These are phyloP conservation scores for Trichoderma koningii DNA, from an alignment of 2,329 filamentous ascomycete genomes.

Conservation along the genomic window DNA sequence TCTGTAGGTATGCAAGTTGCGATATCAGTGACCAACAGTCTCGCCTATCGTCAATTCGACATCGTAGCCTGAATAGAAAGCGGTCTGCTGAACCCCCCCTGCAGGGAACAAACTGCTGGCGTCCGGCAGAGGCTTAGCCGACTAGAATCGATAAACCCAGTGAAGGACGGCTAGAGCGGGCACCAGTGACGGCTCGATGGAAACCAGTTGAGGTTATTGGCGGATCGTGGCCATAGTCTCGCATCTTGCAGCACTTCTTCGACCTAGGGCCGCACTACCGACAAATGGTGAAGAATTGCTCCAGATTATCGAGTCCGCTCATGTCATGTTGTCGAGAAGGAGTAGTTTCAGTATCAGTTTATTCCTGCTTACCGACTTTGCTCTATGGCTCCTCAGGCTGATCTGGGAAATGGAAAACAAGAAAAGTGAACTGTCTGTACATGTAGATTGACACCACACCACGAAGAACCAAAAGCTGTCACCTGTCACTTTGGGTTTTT, in stretches of 20 bases:
- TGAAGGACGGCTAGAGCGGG: neutral
- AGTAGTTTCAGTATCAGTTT: neutral
- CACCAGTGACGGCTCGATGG: neutral
- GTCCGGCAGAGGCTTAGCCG: constrained; percentile 4
- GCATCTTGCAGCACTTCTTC: constrained; percentile 7
- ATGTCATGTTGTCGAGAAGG: too few relatives aligned
- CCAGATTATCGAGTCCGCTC: neutral
- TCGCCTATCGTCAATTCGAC: neutral
- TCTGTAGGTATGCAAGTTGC: neutral
- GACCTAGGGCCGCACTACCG: constrained; percentile 20
- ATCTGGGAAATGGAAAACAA: neutral
- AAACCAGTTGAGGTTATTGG: neutral
- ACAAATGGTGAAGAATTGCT: neutral
- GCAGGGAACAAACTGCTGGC: neutral
- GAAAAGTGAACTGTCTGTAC: neutral
- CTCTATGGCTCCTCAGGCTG: neutral
- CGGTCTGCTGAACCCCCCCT: neutral
- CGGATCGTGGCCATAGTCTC: constrained; percentile 15
- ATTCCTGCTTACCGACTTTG: neutral
- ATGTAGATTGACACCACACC: neutral
- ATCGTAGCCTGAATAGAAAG: neutral
- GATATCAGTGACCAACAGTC: neutral
- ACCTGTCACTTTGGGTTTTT: constrained; percentile 10
- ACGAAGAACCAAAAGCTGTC: neutral
- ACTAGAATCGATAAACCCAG: neutral